A percentile compares a stretch with the other conserved stretches of the same genome.
These are phyloP conservation scores for Citrus medica DNA, from an alignment of 345 rosid species.

Conservation along the genomic window DNA sequence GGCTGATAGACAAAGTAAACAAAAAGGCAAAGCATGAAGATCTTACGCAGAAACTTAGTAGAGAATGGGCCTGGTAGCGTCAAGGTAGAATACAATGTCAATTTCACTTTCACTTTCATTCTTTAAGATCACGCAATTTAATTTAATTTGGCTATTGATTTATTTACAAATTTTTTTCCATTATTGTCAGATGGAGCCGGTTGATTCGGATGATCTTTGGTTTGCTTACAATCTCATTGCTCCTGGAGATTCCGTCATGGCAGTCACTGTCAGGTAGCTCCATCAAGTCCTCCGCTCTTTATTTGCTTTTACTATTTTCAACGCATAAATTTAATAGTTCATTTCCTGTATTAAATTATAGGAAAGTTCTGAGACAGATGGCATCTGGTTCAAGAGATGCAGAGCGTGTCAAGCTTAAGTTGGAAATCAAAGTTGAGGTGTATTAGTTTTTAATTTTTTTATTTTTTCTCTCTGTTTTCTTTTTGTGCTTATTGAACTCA, in stretches of 20 bases:
- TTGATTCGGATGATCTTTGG: conserved; percentile 94
- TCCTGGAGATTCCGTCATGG: conserved; percentile 73
- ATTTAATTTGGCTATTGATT: background rate
- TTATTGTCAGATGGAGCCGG: conserved; percentile 60
- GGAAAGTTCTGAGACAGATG: conserved; percentile 78
- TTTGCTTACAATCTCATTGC: conserved; percentile 79
- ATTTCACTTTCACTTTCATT: conserved; percentile 3
- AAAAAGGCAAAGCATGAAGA: conserved; percentile 41
- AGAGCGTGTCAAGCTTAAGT: conserved; percentile 71
- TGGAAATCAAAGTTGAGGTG: conserved; percentile 92
- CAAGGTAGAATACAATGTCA: conserved; percentile 40
- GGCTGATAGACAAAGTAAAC: background rate
- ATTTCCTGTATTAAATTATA: conserved; percentile 12
- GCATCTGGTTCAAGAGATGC: conserved; percentile 88
- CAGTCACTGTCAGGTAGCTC: conserved; percentile 76
- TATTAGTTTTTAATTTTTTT: no score
- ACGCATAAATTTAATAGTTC: background rate
- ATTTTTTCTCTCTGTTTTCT: no score
- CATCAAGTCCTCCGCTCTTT: background rate
- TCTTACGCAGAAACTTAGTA: conserved; percentile 46
- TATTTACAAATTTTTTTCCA: background rate
- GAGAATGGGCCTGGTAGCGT: conserved; percentile 78
- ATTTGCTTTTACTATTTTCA: background rate
- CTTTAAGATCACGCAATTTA: background rate
- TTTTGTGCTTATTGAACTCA: no score